phyloP scores from a whole-genome alignment of 2,329 filamentous ascomycete species.

The Fusarium sp. region DNA sequence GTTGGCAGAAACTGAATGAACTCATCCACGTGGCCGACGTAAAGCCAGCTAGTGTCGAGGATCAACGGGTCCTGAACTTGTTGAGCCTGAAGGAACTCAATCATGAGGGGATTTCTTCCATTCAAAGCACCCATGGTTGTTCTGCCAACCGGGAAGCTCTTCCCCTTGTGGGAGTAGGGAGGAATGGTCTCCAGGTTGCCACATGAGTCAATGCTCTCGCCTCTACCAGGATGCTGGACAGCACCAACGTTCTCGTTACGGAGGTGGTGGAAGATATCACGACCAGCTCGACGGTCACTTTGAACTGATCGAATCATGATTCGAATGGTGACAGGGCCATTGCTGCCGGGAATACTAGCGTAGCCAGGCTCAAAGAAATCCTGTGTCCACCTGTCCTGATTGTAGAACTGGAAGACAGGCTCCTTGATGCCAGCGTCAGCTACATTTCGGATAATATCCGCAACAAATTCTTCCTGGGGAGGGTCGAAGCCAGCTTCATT shows the following conservation, averaged over 20 bases:
- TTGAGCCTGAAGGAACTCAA: slow-evolving; percentile 50
- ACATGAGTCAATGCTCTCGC: slow-evolving; percentile 36
- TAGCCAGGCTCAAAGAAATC: slow-evolving; percentile 56
- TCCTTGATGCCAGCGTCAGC: slow-evolving; percentile 16
- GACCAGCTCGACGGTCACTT: slow-evolving; percentile 44
- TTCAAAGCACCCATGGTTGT: slow-evolving; percentile 37
- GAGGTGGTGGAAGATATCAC: slow-evolving; percentile 49
- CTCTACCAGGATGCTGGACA: slow-evolving; percentile 43
- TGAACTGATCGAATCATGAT: slow-evolving; percentile 51
- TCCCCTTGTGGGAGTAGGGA: slow-evolving; percentile 44
- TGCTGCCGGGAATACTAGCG: slow-evolving; percentile 53
- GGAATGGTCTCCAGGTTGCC: slow-evolving; percentile 56
- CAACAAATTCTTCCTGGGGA: neutral
- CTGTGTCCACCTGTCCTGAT: slow-evolving; percentile 51
- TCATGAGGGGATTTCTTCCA: slow-evolving; percentile 36
- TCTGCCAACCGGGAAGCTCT: slow-evolving; percentile 38
- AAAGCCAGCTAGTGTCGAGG: slow-evolving; percentile 48
- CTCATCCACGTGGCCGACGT: slow-evolving; percentile 48
- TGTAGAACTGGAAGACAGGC: slow-evolving; percentile 19
- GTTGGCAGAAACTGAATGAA: slow-evolving; percentile 48
- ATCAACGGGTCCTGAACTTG: slow-evolving; percentile 51
- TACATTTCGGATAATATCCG: slow-evolving; percentile 15
- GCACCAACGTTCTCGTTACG: slow-evolving; percentile 47
- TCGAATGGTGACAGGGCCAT: slow-evolving; percentile 48
- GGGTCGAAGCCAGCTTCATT: neutral